Conservation (phyloP, 805 yeast genomes). For the Ascoidea tarda region DNA sequence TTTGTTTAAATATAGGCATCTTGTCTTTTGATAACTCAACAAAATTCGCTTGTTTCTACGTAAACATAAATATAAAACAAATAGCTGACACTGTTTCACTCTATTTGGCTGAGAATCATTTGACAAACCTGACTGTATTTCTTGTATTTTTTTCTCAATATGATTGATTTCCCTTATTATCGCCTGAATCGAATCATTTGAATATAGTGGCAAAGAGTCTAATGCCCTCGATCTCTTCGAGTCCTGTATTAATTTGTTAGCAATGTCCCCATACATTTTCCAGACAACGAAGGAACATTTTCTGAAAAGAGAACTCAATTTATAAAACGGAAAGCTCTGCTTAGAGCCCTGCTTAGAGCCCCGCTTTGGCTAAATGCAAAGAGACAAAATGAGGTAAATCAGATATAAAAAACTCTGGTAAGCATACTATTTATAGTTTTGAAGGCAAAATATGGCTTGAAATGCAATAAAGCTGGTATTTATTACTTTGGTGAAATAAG, state of each 20-base stretch:
- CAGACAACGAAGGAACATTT: background rate
- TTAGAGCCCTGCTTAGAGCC: no score
- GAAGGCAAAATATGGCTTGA: no score
- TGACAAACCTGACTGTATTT: constrained; percentile 10
- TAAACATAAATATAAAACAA: constrained; percentile 64
- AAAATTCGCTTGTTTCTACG: constrained; percentile 83
- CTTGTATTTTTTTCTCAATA: constrained; percentile 41
- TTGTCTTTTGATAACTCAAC: constrained; percentile 62
- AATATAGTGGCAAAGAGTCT: constrained; percentile 54
- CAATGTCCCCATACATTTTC: constrained; percentile 79
- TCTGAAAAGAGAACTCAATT: no score
- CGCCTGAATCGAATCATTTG: constrained; percentile 53
- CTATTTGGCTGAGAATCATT: constrained; percentile 1
- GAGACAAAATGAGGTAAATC: no score
- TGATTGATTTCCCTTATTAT: constrained; percentile 61
- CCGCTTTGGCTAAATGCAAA: no score
- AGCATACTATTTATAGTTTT: no score
- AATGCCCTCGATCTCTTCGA: constrained; percentile 67
- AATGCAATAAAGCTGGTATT: no score
- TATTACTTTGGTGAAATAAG: no score
- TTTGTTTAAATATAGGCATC: constrained; percentile 55
- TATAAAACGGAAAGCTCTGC: no score
- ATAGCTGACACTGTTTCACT: constrained; percentile 17
- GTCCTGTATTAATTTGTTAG: constrained; percentile 69
- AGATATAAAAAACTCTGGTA: no score